Conservation (phyloP, 106 monocot species). For the Acorus calamus region DNA sequence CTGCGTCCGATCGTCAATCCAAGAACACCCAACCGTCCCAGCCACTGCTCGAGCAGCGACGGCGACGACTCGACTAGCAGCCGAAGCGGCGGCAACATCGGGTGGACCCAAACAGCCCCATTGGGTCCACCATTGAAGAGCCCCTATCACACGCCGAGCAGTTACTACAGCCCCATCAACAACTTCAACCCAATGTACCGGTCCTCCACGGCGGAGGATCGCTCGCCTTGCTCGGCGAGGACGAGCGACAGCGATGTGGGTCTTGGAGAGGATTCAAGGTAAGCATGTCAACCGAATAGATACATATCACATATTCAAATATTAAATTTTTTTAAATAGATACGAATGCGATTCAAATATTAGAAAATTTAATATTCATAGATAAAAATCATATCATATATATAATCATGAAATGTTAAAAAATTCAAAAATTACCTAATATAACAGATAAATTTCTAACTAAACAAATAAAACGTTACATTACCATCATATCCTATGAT, state of each 20-base stretch:
- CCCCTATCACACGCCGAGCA: constrained; percentile 45
- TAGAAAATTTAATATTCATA: no score
- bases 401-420: no score
- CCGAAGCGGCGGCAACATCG: constrained; percentile 12
- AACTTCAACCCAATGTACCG: constrained; percentile 57
- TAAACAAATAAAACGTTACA: no score
- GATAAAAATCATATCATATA: no score
- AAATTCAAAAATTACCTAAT: no score
- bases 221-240: constrained; percentile 23
- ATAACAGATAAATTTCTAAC: no score
- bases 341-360: no score
- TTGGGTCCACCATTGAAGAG: constrained; percentile 17
- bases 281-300: not conserved
- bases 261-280: not conserved
- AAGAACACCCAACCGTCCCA: constrained; percentile 24
- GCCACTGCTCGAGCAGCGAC: constrained; percentile 11
- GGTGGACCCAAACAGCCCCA: no score
- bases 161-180: constrained; percentile 24
- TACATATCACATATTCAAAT: no score
- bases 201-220: constrained; percentile 20
- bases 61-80: constrained; percentile 5
- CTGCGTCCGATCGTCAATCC: not conserved
- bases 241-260: constrained; percentile 17
- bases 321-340: no score
- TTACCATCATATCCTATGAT: no score